Evolutionary conservation across 2,329 filamentous ascomycete species (phyloP), one percentile per base, ranked within the genome.

Genomic region (Mariannaea elegans): DNA sequence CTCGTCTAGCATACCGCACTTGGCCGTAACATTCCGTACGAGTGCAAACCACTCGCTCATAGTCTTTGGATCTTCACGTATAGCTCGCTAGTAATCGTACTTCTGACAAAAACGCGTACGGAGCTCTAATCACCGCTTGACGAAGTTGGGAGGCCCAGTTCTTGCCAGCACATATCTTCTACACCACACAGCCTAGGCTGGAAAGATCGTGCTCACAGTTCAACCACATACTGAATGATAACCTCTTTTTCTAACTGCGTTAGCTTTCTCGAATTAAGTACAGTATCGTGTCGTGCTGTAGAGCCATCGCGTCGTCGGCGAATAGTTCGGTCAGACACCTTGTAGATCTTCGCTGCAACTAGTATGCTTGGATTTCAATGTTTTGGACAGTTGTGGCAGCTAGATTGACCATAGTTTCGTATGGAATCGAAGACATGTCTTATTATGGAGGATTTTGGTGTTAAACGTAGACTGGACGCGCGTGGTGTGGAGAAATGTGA

Each of bases 51-150:
- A 71, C 23, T 32, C 42, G 36, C 38, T 24, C 53, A 69, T 68
- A 47, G 57, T 27, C 18, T 62, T 56, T 41, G 50, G 61, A 65
- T 71, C 67, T 65, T 71, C 62, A 51, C 56, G 67, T 62, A 39
- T 23, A 49, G 64, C 66, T n/a, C n/a, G n/a, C n/a, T n/a, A n/a
- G n/a, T n/a, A n/a, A n/a, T n/a, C n/a, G n/a, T n/a, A n/a, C n/a
- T n/a, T n/a, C n/a, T n/a, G n/a, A n/a, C n/a, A n/a, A n/a, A n/a
- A n/a, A n/a, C n/a, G n/a, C n/a, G n/a, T n/a, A n/a, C n/a, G n/a
- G n/a, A n/a, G n/a, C n/a, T n/a, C n/a, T n/a, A n/a, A n/a, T n/a
- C n/a, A n/a, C n/a, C n/a, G n/a, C n/a, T n/a, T n/a, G n/a, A n/a
- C n/a, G n/a, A n/a, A n/a, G n/a, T n/a, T n/a, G n/a, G n/a, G n/a